Conservation (phyloP, 2,329 filamentous ascomycete species). For the Ceratocystis cubensis region DNA sequence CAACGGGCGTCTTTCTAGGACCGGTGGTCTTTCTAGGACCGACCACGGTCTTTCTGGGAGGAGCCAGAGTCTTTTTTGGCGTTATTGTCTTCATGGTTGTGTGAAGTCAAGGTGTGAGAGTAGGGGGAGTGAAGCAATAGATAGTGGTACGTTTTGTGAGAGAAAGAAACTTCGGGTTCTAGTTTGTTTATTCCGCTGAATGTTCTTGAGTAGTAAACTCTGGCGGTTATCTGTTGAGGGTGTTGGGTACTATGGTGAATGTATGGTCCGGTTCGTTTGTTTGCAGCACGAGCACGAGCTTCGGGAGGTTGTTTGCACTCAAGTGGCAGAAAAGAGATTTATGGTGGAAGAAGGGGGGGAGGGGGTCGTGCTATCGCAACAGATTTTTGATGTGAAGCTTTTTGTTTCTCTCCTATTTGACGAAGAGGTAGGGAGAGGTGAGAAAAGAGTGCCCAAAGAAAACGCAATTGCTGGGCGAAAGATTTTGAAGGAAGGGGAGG, state of each 20-base stretch:
- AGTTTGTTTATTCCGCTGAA: background rate
- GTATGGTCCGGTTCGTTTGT: background rate
- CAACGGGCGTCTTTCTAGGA: slow-evolving; percentile 16
- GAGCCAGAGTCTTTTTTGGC: slow-evolving; percentile 1
- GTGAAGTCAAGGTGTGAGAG: background rate
- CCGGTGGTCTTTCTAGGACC: slow-evolving; percentile 16
- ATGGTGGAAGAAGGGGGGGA: background rate
- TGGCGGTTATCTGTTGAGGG: background rate
- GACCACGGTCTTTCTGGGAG: background rate
- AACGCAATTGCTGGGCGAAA: slow-evolving; percentile 1
- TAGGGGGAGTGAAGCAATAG: background rate
- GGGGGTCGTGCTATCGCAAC: background rate
- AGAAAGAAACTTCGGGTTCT: background rate
- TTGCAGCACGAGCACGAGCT: background rate
- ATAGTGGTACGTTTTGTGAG: background rate
- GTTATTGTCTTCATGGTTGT: slow-evolving; percentile 16
- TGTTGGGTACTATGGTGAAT: background rate
- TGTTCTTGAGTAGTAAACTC: background rate
- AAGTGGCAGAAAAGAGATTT: background rate
- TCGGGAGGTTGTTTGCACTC: background rate
- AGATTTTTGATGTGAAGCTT: background rate
- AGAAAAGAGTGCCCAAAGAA: background rate
- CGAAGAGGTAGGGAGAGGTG: background rate
- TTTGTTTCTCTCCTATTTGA: background rate
- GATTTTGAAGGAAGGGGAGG: background rate